Evolutionary conservation across 169 alveolate species (phyloP).

Genomic region (Plasmodium chabaudi): DNA sequence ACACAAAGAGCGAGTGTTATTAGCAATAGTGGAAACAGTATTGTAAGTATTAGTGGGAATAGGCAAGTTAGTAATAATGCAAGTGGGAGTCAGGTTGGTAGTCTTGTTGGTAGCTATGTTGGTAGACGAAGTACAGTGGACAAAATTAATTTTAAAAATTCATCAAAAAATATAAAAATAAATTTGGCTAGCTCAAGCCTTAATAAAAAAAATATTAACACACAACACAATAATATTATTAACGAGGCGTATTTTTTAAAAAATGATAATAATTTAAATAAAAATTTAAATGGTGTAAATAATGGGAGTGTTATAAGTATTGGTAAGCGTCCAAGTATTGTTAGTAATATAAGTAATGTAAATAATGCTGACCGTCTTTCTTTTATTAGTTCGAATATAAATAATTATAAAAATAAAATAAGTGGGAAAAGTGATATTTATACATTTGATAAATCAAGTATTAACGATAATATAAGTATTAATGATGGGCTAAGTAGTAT

Average conservation of each 20-base stretch:
- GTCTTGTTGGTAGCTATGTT: constrained; percentile 6
- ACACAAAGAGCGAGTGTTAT: background rate
- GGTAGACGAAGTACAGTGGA: constrained; percentile 21
- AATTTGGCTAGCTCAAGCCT: constrained; percentile 46
- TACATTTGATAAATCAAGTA: constrained; percentile 2
- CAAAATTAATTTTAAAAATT: constrained; percentile 6
- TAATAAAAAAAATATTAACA: constrained; percentile 15
- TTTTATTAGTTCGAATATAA: background rate
- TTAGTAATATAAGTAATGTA: background rate
- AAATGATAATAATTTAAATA: constrained; percentile 9
- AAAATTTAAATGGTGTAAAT: background rate
- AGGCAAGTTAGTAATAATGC: background rate
- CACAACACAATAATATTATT: constrained; percentile 4
- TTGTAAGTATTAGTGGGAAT: background rate
- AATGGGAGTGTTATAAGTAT: background rate
- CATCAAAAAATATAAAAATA: constrained; percentile 51
- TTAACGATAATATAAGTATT: constrained; percentile 6
- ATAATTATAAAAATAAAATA: constrained; percentile 1
- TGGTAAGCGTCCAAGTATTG: background rate
- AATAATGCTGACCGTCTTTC: constrained; percentile 1
- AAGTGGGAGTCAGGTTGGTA: background rate
- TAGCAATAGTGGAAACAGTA: background rate
- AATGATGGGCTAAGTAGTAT: background rate
- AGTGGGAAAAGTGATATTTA: constrained; percentile 3
- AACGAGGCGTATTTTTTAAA: background rate